These are phyloP conservation scores for Sphagnum tenellum DNA, from an alignment of 225 moss, liverwort and hornwort genomes.

Conservation along the genomic window DNA sequence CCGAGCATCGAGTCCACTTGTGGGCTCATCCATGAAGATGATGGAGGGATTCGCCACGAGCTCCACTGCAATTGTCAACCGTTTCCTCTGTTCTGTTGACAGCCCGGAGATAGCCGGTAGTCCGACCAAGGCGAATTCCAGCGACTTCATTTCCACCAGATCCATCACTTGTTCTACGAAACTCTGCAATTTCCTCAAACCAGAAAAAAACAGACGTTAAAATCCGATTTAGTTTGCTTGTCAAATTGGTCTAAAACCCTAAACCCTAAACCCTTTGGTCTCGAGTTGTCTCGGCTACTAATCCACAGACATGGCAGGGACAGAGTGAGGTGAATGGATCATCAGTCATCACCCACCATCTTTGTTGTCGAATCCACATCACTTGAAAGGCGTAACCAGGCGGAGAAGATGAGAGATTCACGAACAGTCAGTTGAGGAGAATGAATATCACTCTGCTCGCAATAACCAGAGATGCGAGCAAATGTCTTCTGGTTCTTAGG, in stretches of 20 bases:
- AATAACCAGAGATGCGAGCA: slow-evolving; percentile 74
- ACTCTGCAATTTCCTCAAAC: slow-evolving; percentile 13
- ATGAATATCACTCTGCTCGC: slow-evolving; percentile 86
- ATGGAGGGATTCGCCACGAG: slow-evolving; percentile 39
- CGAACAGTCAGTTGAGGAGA: slow-evolving; percentile 72
- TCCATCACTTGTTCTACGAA: slow-evolving; percentile 30
- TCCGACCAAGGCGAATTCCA: slow-evolving; percentile 22
- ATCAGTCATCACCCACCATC: slow-evolving; percentile 20
- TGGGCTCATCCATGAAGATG: slow-evolving; percentile 46
- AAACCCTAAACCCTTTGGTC: too few species aligned
- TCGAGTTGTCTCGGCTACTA: too few species aligned
- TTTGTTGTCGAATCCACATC: slow-evolving; percentile 39
- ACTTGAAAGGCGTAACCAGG: slow-evolving; percentile 69
- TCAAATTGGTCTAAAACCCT: not conserved
- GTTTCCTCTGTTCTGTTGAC: slow-evolving; percentile 33
- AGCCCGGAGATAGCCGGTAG: slow-evolving; percentile 25
- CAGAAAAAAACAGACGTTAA: not conserved
- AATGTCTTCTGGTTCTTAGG: slow-evolving; percentile 73
- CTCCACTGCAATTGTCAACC: slow-evolving; percentile 35
- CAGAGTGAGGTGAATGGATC: not conserved
- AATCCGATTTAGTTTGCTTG: not conserved
- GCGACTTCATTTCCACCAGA: slow-evolving; percentile 23
- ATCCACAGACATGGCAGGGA: too few species aligned
- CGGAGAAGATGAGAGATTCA: slow-evolving; percentile 70
- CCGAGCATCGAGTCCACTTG: slow-evolving; percentile 34